Base-by-base conservation (phyloP, 2,329 filamentous ascomycete species). In the Basipetospora chlamydospora region DNA sequence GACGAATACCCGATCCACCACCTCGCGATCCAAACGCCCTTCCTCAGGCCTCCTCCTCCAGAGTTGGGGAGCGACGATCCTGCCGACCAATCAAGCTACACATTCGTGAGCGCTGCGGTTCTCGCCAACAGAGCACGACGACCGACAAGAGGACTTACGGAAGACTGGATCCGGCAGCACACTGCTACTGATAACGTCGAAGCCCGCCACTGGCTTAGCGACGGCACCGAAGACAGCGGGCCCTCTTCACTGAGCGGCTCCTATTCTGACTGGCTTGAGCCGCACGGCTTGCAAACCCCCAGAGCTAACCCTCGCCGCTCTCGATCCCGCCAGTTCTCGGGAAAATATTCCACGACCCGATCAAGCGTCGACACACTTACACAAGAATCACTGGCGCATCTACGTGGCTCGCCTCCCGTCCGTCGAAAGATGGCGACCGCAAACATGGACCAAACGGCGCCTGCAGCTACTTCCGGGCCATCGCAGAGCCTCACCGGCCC, bases 91-190 rank as follows among this genome's bases (percentile, higher is more conserved):
- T 38, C 38, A 51, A 41, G 39, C 26, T 46, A 47, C 13, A 48
- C 54, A 15, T 48, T 60, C 16, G 57, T 63, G 36, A 73, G 61
- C 47, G 73, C 71, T 17, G 69, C 72, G 7, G 71, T 78, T 17
- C 67, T 79, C 42, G 72, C 70, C 33, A 78, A 77, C 47, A 67
- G 74, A 44, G 74, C 66, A 33, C 59, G 74, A 49, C 60, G 75
- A 51, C 64, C 70, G 39, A 61, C 66, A 12, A 63, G 66, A 44
- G 75, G 78, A 41, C 68, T 87, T 37, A 85, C 80, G 0, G 80
- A 87, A 55, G 80, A 86, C 61, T 88, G 83, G 83, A 85, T 90
- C 45, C 79, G 81, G 42, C 80, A 83, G 42, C 84, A 87, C 50
- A 77, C 83, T n/a, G 70, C 77, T n/a, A 70, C 72, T 44, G 73